Conservation (phyloP, 2,329 filamentous ascomycete species). For the Arthrocladium fulminans region DNA sequence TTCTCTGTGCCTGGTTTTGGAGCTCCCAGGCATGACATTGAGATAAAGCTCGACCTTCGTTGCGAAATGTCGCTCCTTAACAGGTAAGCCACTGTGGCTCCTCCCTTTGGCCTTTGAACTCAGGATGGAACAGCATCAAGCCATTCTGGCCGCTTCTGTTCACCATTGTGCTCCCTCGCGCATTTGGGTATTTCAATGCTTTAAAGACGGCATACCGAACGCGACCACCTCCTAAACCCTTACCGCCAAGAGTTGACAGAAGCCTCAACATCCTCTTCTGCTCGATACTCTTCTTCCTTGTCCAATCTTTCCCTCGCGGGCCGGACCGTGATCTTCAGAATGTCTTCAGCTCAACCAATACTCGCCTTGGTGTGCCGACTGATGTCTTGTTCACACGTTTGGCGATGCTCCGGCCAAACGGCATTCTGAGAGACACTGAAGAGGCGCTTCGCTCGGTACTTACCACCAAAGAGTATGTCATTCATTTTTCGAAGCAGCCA, state of each 20-base stretch:
- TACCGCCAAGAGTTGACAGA: constrained; percentile 29
- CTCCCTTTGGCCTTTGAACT: not conserved
- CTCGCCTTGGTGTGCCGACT: constrained; percentile 74
- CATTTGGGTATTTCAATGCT: constrained; percentile 18
- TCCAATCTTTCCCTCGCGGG: constrained; percentile 43
- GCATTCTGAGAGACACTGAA: constrained; percentile 47
- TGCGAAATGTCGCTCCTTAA: not conserved
- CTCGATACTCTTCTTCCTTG: constrained; percentile 44
- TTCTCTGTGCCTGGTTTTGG: too few species aligned
- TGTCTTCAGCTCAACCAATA: constrained; percentile 67
- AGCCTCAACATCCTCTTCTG: constrained; percentile 45
- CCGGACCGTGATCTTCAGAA: constrained; percentile 47
- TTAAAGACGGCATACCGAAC: constrained; percentile 20
- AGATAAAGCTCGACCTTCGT: not conserved
- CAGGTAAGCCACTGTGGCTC: not conserved
- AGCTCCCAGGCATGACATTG: too few species aligned
- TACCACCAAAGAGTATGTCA: constrained; percentile 57
- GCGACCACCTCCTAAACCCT: constrained; percentile 30
- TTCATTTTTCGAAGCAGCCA: not conserved
- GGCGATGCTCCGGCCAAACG: constrained; percentile 32
- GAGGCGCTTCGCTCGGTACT: constrained; percentile 59
- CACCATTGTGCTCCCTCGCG: constrained; percentile 22
- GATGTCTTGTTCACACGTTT: constrained; percentile 78
- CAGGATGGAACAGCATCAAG: constrained; percentile 16
- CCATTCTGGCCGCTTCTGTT: constrained; percentile 23